Conservation (phyloP, 257 asterid genomes). For the Nicotiana obtusifolia region DNA sequence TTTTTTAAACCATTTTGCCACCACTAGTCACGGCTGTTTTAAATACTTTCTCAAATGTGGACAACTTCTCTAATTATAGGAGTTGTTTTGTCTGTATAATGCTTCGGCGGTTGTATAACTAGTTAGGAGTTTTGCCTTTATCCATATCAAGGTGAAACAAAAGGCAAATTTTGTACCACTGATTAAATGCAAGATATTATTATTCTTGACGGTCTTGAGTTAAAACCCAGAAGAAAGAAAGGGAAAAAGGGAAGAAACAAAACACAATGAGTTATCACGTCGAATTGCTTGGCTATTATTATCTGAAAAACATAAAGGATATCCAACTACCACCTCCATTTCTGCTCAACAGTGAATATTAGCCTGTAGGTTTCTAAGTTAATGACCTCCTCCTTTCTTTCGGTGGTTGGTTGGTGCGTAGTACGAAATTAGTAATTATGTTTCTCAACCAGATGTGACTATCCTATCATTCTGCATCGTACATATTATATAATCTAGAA, state of each 20-base stretch:
- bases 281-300: neutral
- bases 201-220: neutral
- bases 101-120: neutral
- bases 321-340: constrained; percentile 8
- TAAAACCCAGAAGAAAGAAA: neutral
- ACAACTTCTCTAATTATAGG: neutral
- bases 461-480: neutral
- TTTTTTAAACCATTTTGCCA: no score
- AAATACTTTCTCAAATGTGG: no score
- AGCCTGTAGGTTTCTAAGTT: neutral
- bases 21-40: no score
- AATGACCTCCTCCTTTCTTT: neutral
- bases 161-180: neutral
- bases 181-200: neutral
- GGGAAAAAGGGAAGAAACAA: no score
- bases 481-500: neutral
- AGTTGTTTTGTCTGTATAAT: neutral
- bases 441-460: neutral
- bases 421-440: neutral
- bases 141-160: neutral
- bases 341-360: neutral
- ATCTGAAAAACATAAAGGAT: neutral
- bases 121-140: neutral
- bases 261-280: neutral
- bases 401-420: neutral